These are phyloP conservation scores for Iberis amara DNA, from an alignment of 441 rosid species.

Conservation along the genomic window DNA sequence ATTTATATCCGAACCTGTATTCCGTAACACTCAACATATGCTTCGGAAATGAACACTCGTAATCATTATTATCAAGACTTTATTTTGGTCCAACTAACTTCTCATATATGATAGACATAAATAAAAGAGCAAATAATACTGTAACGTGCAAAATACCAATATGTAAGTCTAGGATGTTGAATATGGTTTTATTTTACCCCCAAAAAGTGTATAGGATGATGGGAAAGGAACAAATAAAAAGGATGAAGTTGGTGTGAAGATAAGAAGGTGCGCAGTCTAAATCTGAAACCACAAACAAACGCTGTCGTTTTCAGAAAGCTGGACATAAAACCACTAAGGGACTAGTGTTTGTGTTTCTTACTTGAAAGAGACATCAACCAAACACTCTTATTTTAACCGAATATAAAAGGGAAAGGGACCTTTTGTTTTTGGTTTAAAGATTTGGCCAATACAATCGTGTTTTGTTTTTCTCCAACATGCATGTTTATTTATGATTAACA, in stretches of 20 bases:
- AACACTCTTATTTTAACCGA: slow-evolving; percentile 22
- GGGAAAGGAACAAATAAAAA: background rate
- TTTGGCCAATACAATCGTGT: slow-evolving; percentile 11
- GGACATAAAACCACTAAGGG: slow-evolving; percentile 15
- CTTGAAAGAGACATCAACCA: slow-evolving; percentile 32
- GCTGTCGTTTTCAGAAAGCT: slow-evolving; percentile 28
- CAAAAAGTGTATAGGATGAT: too few relatives aligned
- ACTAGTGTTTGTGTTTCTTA: slow-evolving; percentile 24
- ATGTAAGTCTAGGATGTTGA: too few relatives aligned
- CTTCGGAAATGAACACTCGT: too few relatives aligned
- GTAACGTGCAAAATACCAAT: slow-evolving; percentile 2
- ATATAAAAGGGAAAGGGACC: slow-evolving; percentile 20
- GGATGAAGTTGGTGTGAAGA: slow-evolving; percentile 17
- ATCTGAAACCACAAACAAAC: slow-evolving; percentile 26
- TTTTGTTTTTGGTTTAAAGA: slow-evolving; percentile 27
- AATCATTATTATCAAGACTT: too few relatives aligned
- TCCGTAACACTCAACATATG: too few relatives aligned
- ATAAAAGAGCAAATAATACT: background rate
- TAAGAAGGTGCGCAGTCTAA: slow-evolving; percentile 26
- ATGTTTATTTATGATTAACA: slow-evolving; percentile 3
- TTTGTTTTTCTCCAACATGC: slow-evolving; percentile 22
- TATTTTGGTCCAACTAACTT: slow-evolving; percentile 3
- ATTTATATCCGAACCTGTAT: too few relatives aligned
- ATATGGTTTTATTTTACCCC: too few relatives aligned
- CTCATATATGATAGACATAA: background rate